Evolutionary conservation across 2,329 filamentous ascomycete species (phyloP), one percentile per base, ranked within the genome.

Genomic region (Seiridium cupressi): DNA sequence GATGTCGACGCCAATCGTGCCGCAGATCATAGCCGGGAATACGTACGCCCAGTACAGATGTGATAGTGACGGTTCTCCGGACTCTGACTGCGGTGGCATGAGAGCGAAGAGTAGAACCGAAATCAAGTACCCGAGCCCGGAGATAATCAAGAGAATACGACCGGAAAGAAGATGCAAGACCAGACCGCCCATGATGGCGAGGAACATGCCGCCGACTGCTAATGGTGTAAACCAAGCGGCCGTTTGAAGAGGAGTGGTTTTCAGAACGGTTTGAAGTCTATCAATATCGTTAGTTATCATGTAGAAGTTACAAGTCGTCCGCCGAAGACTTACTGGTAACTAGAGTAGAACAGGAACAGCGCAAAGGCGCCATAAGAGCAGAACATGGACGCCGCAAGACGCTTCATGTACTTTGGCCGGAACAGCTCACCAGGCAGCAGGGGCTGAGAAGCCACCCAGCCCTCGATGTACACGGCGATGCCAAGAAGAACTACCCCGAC

Each of bases 1-100:
- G 58, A 93, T 86, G 68, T 94, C 91, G 61, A 93, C 86, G 18
- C 88, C 89, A 40, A 93, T 78, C 0, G 90, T 93, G 10, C 82
- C 83, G 63, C 86, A 85, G 3, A 89, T 71, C 87, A 89, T 89
- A 58, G 85, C 77, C 0, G 90, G 88, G 68, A 93, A 92, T 31
- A 91, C 80, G 68, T 84, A 93, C 0, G 87, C 84, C 91, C 90
- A 94, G 78, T 90, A 89, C 49, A 79, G 77, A 9, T 77, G 79
- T 3, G 74, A 77, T 8, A 61, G 67, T 5, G 70, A 71, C 3
- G 66, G 64, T 3, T 56, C 44, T 4, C 55, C 57, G 6, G 61
- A 47, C 10, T 84, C 82, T 2, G 80, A 81, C 60, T 85, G 79
- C 1, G 76, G 69, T 0, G 89, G 89, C 18, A 88, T 81, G 9